Evolutionary conservation across 768 basidiomycete genomes (phyloP).

Genomic region (Pleurotus giganteus): DNA sequence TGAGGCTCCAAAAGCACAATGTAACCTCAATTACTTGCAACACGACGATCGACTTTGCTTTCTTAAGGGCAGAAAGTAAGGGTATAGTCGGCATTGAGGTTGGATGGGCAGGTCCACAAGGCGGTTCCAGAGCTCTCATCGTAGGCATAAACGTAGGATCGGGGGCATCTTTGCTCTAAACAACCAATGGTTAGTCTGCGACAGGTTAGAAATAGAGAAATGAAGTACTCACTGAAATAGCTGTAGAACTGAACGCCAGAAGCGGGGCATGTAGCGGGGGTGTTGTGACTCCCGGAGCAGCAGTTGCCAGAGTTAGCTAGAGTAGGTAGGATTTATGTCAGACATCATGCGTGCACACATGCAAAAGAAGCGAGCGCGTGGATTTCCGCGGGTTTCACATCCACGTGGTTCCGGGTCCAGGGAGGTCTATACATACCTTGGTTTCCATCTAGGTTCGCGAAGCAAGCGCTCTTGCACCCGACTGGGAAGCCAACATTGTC

Average conservation of each 20-base stretch:
- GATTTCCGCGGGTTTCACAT: neutral
- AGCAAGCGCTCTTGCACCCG: conserved; percentile 62
- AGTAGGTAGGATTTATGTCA: neutral
- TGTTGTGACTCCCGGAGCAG: conserved; percentile 47
- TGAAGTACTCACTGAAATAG: conserved; percentile 16
- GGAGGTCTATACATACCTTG: conserved; percentile 23
- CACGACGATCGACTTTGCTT: no score
- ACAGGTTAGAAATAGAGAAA: neutral
- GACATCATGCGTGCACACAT: neutral
- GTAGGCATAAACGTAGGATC: conserved; percentile 44
- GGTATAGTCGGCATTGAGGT: conserved; percentile 27
- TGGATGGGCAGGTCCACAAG: conserved; percentile 36
- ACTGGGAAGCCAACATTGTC: conserved; percentile 52
- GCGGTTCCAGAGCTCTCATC: conserved; percentile 47
- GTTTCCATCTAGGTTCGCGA: conserved; percentile 40
- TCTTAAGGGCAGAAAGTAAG: conserved; percentile 24
- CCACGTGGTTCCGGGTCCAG: neutral
- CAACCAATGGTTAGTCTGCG: neutral
- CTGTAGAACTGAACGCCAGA: conserved; percentile 18
- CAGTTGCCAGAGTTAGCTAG: conserved; percentile 61
- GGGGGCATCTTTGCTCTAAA: conserved; percentile 29
- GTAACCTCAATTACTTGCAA: no score
- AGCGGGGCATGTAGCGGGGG: conserved; percentile 16
- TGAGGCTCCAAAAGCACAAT: no score
- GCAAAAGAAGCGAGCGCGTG: neutral